Evolutionary conservation across 2,329 filamentous ascomycete species (phyloP).

Genomic region (Colletotrichum sp.): DNA sequence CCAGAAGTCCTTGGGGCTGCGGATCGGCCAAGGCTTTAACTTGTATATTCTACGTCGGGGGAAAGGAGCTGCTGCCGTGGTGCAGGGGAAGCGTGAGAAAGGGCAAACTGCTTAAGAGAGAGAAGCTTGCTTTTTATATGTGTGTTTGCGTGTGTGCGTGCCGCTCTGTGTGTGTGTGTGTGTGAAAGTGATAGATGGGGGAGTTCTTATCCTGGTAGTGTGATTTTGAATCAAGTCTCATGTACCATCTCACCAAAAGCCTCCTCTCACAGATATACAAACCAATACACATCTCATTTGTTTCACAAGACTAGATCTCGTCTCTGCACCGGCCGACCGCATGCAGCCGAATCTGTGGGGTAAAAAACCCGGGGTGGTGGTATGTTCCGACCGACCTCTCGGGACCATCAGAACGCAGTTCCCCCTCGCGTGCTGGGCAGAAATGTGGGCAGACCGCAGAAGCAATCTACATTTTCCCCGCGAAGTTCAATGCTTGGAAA

Average conservation of each 20-base stretch:
- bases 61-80: conserved; percentile 3
- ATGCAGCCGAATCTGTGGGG: neutral
- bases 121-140: conserved; percentile 1
- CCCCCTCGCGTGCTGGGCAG: neutral
- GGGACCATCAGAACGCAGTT: neutral
- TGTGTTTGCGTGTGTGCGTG: neutral
- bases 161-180: neutral
- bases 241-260: conserved; percentile 6
- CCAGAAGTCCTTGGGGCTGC: conserved; percentile 3
- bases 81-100: neutral
- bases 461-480: neutral
- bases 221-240: conserved; percentile 18
- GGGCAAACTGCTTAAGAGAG: conserved; percentile 5
- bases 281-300: neutral
- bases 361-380: neutral
- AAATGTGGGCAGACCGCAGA: neutral
- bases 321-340: neutral
- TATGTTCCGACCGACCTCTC: neutral
- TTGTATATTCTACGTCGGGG: conserved; percentile 43
- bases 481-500: neutral
- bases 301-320: neutral
- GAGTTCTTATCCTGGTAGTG: conserved; percentile 15
- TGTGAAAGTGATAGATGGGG: conserved; percentile 20
- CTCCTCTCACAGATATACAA: neutral
- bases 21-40: neutral